Conservation (phyloP, 2,329 filamentous ascomycete genomes). For the Xylaria sp. region DNA sequence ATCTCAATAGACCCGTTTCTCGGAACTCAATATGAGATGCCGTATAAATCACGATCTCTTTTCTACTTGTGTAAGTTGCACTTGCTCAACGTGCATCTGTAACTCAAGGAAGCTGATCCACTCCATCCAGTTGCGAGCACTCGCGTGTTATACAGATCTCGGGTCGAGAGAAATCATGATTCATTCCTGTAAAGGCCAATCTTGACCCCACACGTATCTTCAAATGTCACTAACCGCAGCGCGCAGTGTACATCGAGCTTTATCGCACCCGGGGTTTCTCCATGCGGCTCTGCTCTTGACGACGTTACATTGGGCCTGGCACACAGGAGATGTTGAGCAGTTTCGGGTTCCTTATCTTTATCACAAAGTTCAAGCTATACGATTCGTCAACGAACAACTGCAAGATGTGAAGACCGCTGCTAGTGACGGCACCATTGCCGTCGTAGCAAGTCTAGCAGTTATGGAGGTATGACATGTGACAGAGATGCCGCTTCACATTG, state of each 20-base stretch:
- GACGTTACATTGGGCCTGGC: constrained; percentile 59
- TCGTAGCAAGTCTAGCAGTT: constrained; percentile 57
- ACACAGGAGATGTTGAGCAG: constrained; percentile 57
- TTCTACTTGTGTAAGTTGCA: constrained; percentile 51
- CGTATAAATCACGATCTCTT: constrained; percentile 50
- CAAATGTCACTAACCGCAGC: constrained; percentile 16
- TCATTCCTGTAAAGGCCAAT: constrained; percentile 49
- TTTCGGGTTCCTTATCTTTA: constrained; percentile 58
- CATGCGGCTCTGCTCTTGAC: constrained; percentile 58
- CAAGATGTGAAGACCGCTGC: constrained; percentile 52
- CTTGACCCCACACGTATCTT: background rate
- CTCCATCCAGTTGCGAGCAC: constrained; percentile 53
- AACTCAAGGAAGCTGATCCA: constrained; percentile 25
- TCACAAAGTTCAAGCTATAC: constrained; percentile 59
- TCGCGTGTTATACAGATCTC: constrained; percentile 55
- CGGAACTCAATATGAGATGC: constrained; percentile 48
- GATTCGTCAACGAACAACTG: constrained; percentile 58
- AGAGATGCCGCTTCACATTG: constrained; percentile 4
- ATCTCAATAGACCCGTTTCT: constrained; percentile 44
- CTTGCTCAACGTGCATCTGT: constrained; percentile 37
- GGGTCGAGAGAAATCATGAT: constrained; percentile 51
- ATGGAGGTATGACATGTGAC: constrained; percentile 52
- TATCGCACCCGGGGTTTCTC: constrained; percentile 58
- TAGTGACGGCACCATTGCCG: constrained; percentile 56
- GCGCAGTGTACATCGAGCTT: constrained; percentile 55